These are phyloP conservation scores for Venturiaceae sp. DNA, from an alignment of 2,329 filamentous ascomycete species.

Conservation along the genomic window DNA sequence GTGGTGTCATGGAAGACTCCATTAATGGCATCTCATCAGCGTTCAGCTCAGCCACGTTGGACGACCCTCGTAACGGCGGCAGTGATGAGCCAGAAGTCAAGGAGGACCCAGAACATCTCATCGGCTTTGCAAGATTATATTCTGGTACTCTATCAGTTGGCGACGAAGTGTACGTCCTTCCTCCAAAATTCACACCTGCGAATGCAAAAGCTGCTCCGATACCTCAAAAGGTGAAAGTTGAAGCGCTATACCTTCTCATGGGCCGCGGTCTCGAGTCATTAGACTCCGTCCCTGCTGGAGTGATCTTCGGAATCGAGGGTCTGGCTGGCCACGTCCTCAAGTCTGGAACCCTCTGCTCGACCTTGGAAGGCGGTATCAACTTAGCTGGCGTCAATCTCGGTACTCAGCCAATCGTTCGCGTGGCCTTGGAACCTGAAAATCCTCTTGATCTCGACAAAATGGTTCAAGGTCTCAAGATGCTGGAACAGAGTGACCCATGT, in stretches of 20 bases:
- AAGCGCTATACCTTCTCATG: conserved; percentile 91
- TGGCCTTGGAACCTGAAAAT: conserved; percentile 87
- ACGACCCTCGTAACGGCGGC: conserved; percentile 12
- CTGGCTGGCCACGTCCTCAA: conserved; percentile 92
- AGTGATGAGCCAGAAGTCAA: conserved; percentile 36
- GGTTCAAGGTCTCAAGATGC: conserved; percentile 75
- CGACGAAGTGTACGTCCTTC: conserved; percentile 81
- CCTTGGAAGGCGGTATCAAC: conserved; percentile 78
- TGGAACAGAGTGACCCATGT: conserved; percentile 92
- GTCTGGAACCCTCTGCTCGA: conserved; percentile 85
- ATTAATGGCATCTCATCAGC: conserved; percentile 30
- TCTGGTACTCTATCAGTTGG: conserved; percentile 85
- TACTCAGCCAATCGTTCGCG: conserved; percentile 85
- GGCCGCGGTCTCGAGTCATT: conserved; percentile 78
- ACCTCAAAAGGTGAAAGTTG: conserved; percentile 75
- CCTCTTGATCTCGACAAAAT: conserved; percentile 89
- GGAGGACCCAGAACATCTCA: conserved; percentile 73
- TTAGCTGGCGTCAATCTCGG: conserved; percentile 74
- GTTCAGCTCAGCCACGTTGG: conserved; percentile 31
- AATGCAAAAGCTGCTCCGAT: conserved; percentile 61
- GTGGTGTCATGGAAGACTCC: conserved; percentile 26
- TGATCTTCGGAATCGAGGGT: conserved; percentile 90
- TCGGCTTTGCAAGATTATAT: conserved; percentile 90
- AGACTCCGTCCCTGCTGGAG: conserved; percentile 77
- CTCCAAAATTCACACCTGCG: conserved; percentile 85